Conservation (phyloP, 1,139 yeast genomes). For the Hemisphaericaspora xylofermentans region DNA sequence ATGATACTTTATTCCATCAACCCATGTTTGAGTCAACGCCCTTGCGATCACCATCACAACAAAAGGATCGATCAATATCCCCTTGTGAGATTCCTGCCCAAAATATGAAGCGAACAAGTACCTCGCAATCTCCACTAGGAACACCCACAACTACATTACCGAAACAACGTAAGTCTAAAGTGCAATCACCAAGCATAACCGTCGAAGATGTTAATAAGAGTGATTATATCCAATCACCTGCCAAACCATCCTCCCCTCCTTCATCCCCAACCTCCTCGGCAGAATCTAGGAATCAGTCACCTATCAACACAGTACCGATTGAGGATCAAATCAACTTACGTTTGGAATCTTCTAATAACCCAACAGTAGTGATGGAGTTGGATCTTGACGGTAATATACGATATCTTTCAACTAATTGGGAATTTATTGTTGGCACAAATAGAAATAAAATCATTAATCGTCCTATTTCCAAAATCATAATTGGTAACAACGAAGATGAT, state of each 20-base stretch:
- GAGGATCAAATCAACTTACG: constrained; percentile 49
- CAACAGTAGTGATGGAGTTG: constrained; percentile 83
- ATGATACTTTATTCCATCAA: constrained; percentile 4
- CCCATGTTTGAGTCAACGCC: constrained; percentile 7
- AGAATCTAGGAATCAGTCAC: neutral
- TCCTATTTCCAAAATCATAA: constrained; percentile 64
- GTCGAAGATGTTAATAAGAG: neutral
- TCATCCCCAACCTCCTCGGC: constrained; percentile 1
- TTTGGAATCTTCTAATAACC: constrained; percentile 64
- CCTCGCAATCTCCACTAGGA: constrained; percentile 3
- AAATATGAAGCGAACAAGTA: neutral
- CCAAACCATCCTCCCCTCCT: neutral
- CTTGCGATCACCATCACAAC: neutral
- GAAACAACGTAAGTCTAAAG: constrained; percentile 3
- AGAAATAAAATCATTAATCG: constrained; percentile 52
- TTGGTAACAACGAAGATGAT: constrained; percentile 65
- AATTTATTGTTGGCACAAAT: constrained; percentile 65
- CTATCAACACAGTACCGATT: constrained; percentile 12
- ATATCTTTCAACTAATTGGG: constrained; percentile 78
- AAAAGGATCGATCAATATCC: constrained; percentile 20
- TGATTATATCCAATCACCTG: neutral
- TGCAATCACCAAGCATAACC: neutral
- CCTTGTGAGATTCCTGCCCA: constrained; percentile 18
- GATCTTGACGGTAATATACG: constrained; percentile 77
- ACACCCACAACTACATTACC: constrained; percentile 2